These are phyloP conservation scores for Leptomonas seymouri DNA, from an alignment of 208 protist genomes.

Conservation along the genomic window DNA sequence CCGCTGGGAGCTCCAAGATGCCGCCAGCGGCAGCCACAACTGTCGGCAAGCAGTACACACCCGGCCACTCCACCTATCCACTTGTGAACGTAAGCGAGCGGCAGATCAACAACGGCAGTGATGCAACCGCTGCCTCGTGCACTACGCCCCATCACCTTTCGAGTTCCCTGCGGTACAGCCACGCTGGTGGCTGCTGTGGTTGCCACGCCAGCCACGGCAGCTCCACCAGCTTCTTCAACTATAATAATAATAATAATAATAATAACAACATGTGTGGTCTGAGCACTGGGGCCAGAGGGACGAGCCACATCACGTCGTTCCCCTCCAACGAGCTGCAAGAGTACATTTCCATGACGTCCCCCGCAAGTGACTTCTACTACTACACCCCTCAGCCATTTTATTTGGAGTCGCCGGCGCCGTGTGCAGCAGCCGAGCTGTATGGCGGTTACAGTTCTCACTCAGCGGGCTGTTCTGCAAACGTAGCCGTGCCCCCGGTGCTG, in stretches of 20 bases:
- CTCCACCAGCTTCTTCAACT: conserved; percentile 10
- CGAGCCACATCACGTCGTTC: conserved; percentile 2
- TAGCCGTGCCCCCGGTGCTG: neutral
- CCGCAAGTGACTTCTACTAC: conserved; percentile 21
- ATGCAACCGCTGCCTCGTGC: neutral
- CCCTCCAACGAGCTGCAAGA: conserved; percentile 20
- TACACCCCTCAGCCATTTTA: conserved; percentile 20
- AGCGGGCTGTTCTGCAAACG: neutral
- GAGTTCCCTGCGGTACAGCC: conserved; percentile 5
- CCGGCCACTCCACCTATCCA: neutral
- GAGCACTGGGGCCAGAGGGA: neutral
- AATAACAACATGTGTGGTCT: neutral
- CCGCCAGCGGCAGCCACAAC: neutral
- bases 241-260: neutral
- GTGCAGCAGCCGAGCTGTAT: conserved; percentile 26
- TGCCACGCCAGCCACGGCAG: conserved; percentile 20
- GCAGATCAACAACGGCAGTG: neutral
- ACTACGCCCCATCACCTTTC: conserved; percentile 6
- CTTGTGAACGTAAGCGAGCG: neutral
- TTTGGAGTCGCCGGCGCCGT: conserved; percentile 21
- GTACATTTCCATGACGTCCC: conserved; percentile 21
- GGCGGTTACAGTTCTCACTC: neutral
- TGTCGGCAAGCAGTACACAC: neutral
- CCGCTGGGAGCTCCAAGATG: neutral
- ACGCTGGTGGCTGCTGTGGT: neutral